These are phyloP conservation scores for Tuber umbilicatum DNA, from an alignment of 495 filamentous ascomycete genomes.

Conservation along the genomic window DNA sequence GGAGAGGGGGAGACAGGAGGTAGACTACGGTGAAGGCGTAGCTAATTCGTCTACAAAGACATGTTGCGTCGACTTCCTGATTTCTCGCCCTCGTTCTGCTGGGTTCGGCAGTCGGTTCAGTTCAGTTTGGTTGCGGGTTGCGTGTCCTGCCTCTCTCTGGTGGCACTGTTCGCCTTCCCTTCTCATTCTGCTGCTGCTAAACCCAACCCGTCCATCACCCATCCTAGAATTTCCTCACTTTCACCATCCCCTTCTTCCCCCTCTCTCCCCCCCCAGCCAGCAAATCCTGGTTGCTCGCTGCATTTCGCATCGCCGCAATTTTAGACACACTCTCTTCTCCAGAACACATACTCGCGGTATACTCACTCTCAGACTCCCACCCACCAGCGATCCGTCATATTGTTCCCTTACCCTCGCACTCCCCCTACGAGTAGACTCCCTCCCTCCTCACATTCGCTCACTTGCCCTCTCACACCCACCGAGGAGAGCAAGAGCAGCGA, in stretches of 20 bases:
- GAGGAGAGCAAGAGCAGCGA: neutral
- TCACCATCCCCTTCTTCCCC: neutral
- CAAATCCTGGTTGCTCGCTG: neutral
- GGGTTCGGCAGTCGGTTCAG: conserved; percentile 6
- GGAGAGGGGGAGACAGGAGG: neutral
- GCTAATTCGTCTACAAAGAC: conserved; percentile 21
- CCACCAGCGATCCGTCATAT: neutral
- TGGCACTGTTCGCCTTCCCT: conserved; percentile 31
- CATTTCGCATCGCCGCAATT: conserved; percentile 34
- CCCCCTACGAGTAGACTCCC: neutral
- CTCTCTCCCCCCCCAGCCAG: neutral
- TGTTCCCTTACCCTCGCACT: neutral
- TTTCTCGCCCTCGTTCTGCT: conserved; percentile 4
- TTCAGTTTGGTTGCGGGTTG: conserved; percentile 21
- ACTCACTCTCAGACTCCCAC: conserved; percentile 1
- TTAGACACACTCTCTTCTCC: conserved; percentile 11
- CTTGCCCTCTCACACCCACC: conserved; percentile 3
- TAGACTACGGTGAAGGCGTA: conserved; percentile 6
- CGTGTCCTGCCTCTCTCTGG: conserved; percentile 33
- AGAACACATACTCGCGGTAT: conserved; percentile 6
- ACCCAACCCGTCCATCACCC: conserved; percentile 13
- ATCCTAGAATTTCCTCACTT: conserved; percentile 9
- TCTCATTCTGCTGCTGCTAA: conserved; percentile 14
- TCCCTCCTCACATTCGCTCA: conserved; percentile 3
- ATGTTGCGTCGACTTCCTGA: conserved; percentile 12